Base-by-base conservation (phyloP, 2,329 filamentous ascomycete genomes). In the Verticillium klebahnii region DNA sequence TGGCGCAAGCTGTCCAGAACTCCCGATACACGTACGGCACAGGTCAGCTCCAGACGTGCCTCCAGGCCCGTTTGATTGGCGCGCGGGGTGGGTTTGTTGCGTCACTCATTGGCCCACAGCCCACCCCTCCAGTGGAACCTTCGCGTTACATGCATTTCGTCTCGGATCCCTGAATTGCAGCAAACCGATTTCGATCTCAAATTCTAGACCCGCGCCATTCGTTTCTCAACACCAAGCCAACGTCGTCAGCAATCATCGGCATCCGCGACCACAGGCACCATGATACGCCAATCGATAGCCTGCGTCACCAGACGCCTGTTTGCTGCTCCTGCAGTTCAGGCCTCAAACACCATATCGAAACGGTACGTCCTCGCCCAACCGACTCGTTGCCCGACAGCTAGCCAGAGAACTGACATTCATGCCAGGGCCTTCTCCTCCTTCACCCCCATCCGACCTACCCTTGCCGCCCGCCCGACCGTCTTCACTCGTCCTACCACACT, bases 361-460 rank as follows among this genome's bases (percentile, higher is more conserved):
- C 40, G 58, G 58, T 59, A 55, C n/a, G 58, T 37, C 31, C n/a
- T 29, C 29, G 29, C 15, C 17, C 54, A 6, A 6, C 17, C 7
- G 14, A 1, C n/a, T 14, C 5, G 11, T 17, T 17, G 29, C 17
- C 29, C 19, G 14, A n/a, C 34, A 40, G 40, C 14, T 15, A 23
- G 29, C 9, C 17, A 19, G 37, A 31, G 61, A 34, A 62, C 59
- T n/a, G 45, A 37, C 54, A 31, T n/a, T 19, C 37, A 11, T 57
- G 34, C 3, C 63, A 83, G 80, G 66, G 74, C 75, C 59, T 82
- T 82, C 68, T 76, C 79, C 58, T 81, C 80, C 57, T 78, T 85
- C 66, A 78, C 82, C 1, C 74, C 73, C 61, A 77, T 84, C 50
- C 82, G 83, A 12, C 83, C 83, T 6, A 78, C 78, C 8, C 70